These are phyloP conservation scores for Termitomyces sp. DNA, from an alignment of 768 basidiomycete species.

Conservation along the genomic window DNA sequence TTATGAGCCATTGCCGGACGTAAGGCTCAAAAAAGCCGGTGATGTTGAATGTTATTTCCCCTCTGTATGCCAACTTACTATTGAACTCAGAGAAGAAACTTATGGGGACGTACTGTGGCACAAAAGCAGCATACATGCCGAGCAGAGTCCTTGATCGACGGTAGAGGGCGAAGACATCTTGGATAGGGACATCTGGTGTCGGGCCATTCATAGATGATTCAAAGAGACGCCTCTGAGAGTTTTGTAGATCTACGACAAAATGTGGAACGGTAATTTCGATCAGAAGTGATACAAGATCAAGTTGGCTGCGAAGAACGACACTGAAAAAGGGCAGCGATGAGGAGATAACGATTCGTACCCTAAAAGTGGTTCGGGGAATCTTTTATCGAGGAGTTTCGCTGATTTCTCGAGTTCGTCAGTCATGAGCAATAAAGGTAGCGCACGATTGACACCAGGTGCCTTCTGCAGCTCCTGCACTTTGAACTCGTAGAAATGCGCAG, in stretches of 20 bases:
- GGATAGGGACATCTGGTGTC: slow-evolving; percentile 83
- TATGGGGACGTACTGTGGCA: slow-evolving; percentile 55
- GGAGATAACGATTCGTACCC: slow-evolving; percentile 44
- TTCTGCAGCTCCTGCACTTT: slow-evolving; percentile 63
- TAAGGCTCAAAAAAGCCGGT: slow-evolving; percentile 82
- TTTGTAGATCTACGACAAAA: slow-evolving; percentile 63
- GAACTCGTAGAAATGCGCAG: slow-evolving; percentile 56
- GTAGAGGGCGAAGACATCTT: slow-evolving; percentile 88
- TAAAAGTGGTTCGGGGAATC: slow-evolving; percentile 80
- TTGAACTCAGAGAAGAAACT: background rate
- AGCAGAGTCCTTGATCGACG: slow-evolving; percentile 70
- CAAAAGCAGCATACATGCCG: slow-evolving; percentile 82
- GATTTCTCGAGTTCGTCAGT: slow-evolving; percentile 88
- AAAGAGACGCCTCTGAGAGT: slow-evolving; percentile 67
- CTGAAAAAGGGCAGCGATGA: background rate
- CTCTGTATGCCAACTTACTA: slow-evolving; percentile 31
- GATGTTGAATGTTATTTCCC: slow-evolving; percentile 62
- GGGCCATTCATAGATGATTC: slow-evolving; percentile 86
- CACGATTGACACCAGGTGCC: slow-evolving; percentile 75
- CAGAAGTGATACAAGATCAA: slow-evolving; percentile 75
- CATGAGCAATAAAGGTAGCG: slow-evolving; percentile 77
- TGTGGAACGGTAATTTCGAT: slow-evolving; percentile 67
- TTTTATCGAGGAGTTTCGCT: slow-evolving; percentile 80
- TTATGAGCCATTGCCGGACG: slow-evolving; percentile 84
- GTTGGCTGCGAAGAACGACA: slow-evolving; percentile 35